phyloP scores from a whole-genome alignment of 2,329 filamentous ascomycete species.

The Fusarium sp. region DNA sequence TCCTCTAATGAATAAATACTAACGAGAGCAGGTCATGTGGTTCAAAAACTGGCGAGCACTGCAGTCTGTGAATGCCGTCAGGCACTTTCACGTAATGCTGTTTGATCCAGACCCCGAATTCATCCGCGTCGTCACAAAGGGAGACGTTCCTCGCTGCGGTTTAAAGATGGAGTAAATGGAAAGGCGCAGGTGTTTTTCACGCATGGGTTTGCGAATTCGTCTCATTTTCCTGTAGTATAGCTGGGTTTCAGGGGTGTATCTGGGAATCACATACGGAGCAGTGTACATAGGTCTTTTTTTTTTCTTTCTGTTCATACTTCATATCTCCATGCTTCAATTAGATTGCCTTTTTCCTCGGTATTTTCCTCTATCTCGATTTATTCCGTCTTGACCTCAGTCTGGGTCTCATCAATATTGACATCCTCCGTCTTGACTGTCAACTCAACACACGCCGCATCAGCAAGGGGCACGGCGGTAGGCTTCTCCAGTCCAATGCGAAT shows the following conservation, averaged over 20 bases:
- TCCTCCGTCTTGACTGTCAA: conserved; percentile 45
- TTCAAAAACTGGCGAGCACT: conserved; percentile 83
- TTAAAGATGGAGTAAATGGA: conserved; percentile 43
- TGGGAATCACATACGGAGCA: neutral
- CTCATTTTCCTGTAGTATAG: neutral
- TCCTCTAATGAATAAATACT: neutral
- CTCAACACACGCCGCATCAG: conserved; percentile 74
- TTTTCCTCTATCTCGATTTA: neutral
- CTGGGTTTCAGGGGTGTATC: neutral
- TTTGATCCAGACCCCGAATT: conserved; percentile 76
- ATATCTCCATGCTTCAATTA: neutral
- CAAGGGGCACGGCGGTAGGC: conserved; percentile 75
- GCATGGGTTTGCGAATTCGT: neutral
- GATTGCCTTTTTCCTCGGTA: neutral
- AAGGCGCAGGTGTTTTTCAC: neutral
- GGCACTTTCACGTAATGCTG: conserved; percentile 96
- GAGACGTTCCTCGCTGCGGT: conserved; percentile 71
- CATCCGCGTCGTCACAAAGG: conserved; percentile 72
- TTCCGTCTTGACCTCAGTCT: conserved; percentile 19
- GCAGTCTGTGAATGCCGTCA: conserved; percentile 85
- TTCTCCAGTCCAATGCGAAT: conserved; percentile 72
- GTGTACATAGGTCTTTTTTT: neutral
- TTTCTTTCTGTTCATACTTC: neutral
- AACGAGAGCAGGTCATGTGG: conserved; percentile 47
- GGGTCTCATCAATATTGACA: conserved; percentile 29